Evolutionary conservation across 2,329 filamentous ascomycete genomes (phyloP).

Genomic region (Ophiostoma angusticollis): DNA sequence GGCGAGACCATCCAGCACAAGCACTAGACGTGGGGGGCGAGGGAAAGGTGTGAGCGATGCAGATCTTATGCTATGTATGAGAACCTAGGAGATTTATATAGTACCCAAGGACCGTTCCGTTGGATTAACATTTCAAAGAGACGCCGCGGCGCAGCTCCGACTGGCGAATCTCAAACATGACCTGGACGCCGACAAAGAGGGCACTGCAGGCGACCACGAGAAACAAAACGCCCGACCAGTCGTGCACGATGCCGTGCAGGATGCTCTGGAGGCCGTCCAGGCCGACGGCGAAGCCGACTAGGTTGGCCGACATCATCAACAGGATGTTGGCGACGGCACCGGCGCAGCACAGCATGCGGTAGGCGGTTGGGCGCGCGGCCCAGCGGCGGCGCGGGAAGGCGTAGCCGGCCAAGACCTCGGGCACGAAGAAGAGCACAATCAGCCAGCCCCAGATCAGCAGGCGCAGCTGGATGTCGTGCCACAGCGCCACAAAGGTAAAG

Average conservation of each 20-base stretch:
- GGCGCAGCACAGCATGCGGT: conserved; percentile 66
- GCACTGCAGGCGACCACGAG: conserved; percentile 56
- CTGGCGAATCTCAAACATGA: conserved; percentile 95
- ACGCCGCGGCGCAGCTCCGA: conserved; percentile 72
- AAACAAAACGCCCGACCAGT: conserved; percentile 59
- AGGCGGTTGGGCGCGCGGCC: conserved; percentile 54
- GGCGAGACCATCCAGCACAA: background rate
- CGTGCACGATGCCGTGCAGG: conserved; percentile 59
- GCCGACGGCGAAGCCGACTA: conserved; percentile 90
- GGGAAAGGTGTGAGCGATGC: background rate
- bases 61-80: background rate
- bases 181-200: conserved; percentile 73
- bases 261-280: conserved; percentile 75
- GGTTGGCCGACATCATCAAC: conserved; percentile 92
- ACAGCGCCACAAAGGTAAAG: conserved; percentile 94
- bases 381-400: conserved; percentile 65
- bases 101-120: background rate
- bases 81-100: background rate
- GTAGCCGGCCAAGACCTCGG: conserved; percentile 61
- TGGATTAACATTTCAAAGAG: conserved; percentile 57
- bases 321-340: conserved; percentile 75
- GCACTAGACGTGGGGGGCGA: background rate
- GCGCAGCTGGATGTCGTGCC: conserved; percentile 91
- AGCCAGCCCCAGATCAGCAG: conserved; percentile 96
- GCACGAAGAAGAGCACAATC: conserved; percentile 83